Conservation (phyloP, 2,329 filamentous ascomycete genomes). For the Mariannaea sp. region DNA sequence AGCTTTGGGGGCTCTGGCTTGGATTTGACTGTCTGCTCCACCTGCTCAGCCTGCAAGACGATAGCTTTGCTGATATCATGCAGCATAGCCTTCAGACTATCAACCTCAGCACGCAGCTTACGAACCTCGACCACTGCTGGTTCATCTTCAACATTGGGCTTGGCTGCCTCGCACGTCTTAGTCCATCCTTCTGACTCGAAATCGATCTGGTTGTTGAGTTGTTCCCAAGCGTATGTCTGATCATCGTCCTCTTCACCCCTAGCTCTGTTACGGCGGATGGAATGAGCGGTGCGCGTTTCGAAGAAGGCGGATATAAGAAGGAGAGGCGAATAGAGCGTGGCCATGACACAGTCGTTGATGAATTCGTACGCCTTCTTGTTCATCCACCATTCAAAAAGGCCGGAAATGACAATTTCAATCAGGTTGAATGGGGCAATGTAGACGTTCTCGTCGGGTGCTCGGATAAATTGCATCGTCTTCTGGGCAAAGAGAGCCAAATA, state of each 20-base stretch:
- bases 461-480: slow-evolving; percentile 96
- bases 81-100: slow-evolving; percentile 59
- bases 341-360: slow-evolving; percentile 90
- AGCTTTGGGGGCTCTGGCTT: slow-evolving; percentile 4
- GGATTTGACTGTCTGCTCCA: background rate
- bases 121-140: slow-evolving; percentile 71
- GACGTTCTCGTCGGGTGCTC: slow-evolving; percentile 96
- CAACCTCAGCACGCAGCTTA: slow-evolving; percentile 62
- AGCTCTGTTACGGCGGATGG: slow-evolving; percentile 73
- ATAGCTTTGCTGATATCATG: slow-evolving; percentile 38
- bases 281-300: slow-evolving; percentile 68
- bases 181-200: slow-evolving; percentile 86
- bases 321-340: slow-evolving; percentile 79
- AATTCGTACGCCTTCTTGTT: slow-evolving; percentile 71
- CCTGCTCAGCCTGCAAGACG: slow-evolving; percentile 15
- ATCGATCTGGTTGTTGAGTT: slow-evolving; percentile 72
- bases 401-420: slow-evolving; percentile 80
- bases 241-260: slow-evolving; percentile 91
- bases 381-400: slow-evolving; percentile 95
- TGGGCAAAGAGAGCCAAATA: slow-evolving; percentile 92
- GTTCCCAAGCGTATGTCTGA: slow-evolving; percentile 89
- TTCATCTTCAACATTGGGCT: slow-evolving; percentile 82
- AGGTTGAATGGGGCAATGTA: slow-evolving; percentile 97
- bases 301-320: slow-evolving; percentile 77
- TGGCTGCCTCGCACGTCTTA: slow-evolving; percentile 75